These are phyloP conservation scores for Exophiala aquamarina DNA, from an alignment of 2,329 filamentous ascomycete genomes.

Conservation along the genomic window DNA sequence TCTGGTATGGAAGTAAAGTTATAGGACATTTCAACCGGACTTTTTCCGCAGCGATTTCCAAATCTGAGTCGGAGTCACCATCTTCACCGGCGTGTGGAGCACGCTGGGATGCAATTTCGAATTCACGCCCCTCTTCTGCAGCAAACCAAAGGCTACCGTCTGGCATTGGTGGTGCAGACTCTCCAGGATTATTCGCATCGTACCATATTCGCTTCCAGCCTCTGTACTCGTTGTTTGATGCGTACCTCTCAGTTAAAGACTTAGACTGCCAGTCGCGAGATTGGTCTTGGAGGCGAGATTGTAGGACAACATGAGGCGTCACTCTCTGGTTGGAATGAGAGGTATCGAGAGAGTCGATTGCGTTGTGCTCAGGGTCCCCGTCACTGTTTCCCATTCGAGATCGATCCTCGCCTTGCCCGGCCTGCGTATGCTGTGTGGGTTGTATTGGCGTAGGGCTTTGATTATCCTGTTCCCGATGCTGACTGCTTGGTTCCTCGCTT, in stretches of 20 bases:
- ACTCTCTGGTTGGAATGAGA: slow-evolving; percentile 22
- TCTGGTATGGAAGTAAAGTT: slow-evolving; percentile 45
- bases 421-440: slow-evolving; percentile 27
- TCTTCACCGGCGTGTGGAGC: slow-evolving; percentile 37
- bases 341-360: slow-evolving; percentile 39
- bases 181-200: slow-evolving; percentile 57
- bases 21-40: slow-evolving; percentile 49
- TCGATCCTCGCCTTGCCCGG: slow-evolving; percentile 34
- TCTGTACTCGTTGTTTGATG: slow-evolving; percentile 59
- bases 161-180: slow-evolving; percentile 54
- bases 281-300: slow-evolving; percentile 31
- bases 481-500: slow-evolving; percentile 26
- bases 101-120: slow-evolving; percentile 30
- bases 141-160: slow-evolving; percentile 63
- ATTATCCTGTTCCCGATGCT: slow-evolving; percentile 34
- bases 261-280: slow-evolving; percentile 25
- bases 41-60: slow-evolving; percentile 47
- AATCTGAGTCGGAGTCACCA: slow-evolving; percentile 31
- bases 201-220: slow-evolving; percentile 63
- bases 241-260: slow-evolving; percentile 47
- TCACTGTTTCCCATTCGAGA: slow-evolving; percentile 31
- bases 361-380: slow-evolving; percentile 24
- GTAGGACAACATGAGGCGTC: slow-evolving; percentile 18
- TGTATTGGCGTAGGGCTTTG: slow-evolving; percentile 34
- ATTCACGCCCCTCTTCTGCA: slow-evolving; percentile 42